A percentile compares a stretch with the other conserved stretches of the same genome.
These are phyloP conservation scores for Calocera cornea DNA, from an alignment of 768 basidiomycete genomes.

Conservation along the genomic window DNA sequence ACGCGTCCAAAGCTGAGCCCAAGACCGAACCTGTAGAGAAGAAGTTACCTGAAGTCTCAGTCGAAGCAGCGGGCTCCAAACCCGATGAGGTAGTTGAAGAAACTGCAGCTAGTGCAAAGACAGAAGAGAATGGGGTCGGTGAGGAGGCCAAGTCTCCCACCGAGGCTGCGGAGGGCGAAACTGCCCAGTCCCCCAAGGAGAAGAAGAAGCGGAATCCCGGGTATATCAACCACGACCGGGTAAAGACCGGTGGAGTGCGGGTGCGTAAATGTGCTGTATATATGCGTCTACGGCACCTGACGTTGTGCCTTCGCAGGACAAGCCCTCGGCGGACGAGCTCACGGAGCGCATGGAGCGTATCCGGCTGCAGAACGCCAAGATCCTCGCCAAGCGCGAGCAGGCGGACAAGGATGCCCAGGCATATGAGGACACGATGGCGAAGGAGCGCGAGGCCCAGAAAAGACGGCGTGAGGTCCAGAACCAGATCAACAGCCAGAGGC, in stretches of 20 bases:
- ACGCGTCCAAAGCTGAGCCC: not conserved
- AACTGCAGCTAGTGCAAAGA: not conserved
- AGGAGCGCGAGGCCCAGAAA: not conserved
- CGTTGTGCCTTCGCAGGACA: conserved; percentile 37
- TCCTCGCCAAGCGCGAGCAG: conserved; percentile 46
- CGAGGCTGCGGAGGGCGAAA: not conserved
- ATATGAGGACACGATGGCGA: not conserved
- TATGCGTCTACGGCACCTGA: not conserved
- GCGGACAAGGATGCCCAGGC: not conserved
- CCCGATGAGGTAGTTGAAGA: not conserved
- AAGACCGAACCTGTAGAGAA: not conserved
- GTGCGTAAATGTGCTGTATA: conserved; percentile 27
- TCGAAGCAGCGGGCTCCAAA: not conserved
- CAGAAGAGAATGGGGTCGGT: not conserved
- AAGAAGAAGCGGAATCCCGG: conserved; percentile 41
- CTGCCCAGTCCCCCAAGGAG: conserved; percentile 21
- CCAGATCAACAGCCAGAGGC: conserved; percentile 3
- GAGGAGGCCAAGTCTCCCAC: conserved; percentile 1
- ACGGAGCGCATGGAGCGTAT: conserved; percentile 56
- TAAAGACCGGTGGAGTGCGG: conserved; percentile 66
- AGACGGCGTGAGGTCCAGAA: not conserved
- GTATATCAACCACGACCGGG: conserved; percentile 71
- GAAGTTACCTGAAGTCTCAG: not conserved
- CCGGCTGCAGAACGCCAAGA: conserved; percentile 59
- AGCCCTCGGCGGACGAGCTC: conserved; percentile 53